Evolutionary conservation across 2,329 filamentous ascomycete species (phyloP).

Genomic region (Ophidiomyces ophidiicola): DNA sequence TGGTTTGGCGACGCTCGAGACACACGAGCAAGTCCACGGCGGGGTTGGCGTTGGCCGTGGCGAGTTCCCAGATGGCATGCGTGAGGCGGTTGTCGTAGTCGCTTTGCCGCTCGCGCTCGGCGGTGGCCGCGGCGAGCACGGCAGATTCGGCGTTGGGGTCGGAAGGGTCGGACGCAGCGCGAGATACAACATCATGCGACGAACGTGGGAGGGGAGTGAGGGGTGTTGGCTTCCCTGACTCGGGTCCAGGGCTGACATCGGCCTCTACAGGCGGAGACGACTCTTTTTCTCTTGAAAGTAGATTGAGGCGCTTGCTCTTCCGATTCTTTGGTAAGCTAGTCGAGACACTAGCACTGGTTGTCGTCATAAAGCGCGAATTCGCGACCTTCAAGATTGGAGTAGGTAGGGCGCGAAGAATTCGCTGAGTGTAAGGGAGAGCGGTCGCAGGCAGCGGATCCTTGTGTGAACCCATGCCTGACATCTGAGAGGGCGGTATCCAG

Average conservation of each 20-base stretch:
- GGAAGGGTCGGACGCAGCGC: slow-evolving; percentile 9
- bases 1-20: slow-evolving; percentile 75
- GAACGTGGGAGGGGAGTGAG: slow-evolving; percentile 15
- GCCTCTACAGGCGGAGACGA: slow-evolving; percentile 14
- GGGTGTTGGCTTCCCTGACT: slow-evolving; percentile 16
- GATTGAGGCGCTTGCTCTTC: slow-evolving; percentile 28
- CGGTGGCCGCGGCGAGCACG: slow-evolving; percentile 44
- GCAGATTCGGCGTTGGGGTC: slow-evolving; percentile 21
- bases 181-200: slow-evolving; percentile 14
- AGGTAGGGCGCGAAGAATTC: slow-evolving; percentile 77
- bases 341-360: slow-evolving; percentile 75
- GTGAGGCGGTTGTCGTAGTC: slow-evolving; percentile 75
- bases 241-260: slow-evolving; percentile 17
- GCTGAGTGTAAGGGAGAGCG: slow-evolving; percentile 80
- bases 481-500: slow-evolving; percentile 93
- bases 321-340: slow-evolving; percentile 60
- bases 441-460: slow-evolving; percentile 63
- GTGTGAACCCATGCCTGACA: slow-evolving; percentile 64
- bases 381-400: slow-evolving; percentile 86
- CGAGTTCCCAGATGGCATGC: slow-evolving; percentile 85
- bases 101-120: slow-evolving; percentile 32
- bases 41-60: slow-evolving; percentile 82
- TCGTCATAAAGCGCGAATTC: slow-evolving; percentile 89
- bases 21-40: slow-evolving; percentile 88
- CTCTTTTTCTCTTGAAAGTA: slow-evolving; percentile 21